These are phyloP conservation scores for Corinectria fuckeliana DNA, from an alignment of 2,329 filamentous ascomycete species.

Conservation along the genomic window DNA sequence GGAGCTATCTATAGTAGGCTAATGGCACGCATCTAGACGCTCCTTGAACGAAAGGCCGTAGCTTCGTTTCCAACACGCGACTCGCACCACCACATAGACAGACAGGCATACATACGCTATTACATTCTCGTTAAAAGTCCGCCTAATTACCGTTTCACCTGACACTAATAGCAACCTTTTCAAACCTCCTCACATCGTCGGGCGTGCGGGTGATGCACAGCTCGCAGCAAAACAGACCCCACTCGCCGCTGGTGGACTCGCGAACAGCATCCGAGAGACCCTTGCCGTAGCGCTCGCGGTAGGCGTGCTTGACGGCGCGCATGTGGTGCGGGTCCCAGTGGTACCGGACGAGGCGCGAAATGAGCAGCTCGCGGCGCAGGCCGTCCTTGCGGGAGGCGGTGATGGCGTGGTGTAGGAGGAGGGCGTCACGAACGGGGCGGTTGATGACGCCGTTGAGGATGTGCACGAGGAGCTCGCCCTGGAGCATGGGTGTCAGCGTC, in stretches of 20 bases:
- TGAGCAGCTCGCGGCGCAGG: constrained; percentile 83
- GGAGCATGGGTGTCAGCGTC: constrained; percentile 15
- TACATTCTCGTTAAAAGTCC: not conserved
- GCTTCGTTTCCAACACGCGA: not conserved
- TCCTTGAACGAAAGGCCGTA: constrained; percentile 5
- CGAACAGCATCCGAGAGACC: constrained; percentile 80
- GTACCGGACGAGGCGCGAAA: constrained; percentile 83
- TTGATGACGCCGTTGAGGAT: constrained; percentile 98
- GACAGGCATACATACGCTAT: not conserved
- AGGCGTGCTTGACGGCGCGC: constrained; percentile 79
- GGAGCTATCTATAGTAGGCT: constrained; percentile 19
- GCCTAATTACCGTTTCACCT: constrained; percentile 26
- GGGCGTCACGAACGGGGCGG: constrained; percentile 88
- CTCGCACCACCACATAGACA: not conserved
- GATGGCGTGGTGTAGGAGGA: constrained; percentile 90
- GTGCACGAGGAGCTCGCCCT: constrained; percentile 95
- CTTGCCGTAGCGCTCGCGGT: constrained; percentile 75
- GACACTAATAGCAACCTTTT: constrained; percentile 43
- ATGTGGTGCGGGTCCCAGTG: constrained; percentile 93
- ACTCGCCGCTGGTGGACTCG: constrained; percentile 78
- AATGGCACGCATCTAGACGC: constrained; percentile 13
- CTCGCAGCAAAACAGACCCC: constrained; percentile 77
- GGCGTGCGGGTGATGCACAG: constrained; percentile 69
- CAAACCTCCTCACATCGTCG: constrained; percentile 62
- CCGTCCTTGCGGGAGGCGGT: constrained; percentile 73